These are phyloP conservation scores for Hippophae rhamnoides DNA, from an alignment of 306 rosid species.

Conservation along the genomic window DNA sequence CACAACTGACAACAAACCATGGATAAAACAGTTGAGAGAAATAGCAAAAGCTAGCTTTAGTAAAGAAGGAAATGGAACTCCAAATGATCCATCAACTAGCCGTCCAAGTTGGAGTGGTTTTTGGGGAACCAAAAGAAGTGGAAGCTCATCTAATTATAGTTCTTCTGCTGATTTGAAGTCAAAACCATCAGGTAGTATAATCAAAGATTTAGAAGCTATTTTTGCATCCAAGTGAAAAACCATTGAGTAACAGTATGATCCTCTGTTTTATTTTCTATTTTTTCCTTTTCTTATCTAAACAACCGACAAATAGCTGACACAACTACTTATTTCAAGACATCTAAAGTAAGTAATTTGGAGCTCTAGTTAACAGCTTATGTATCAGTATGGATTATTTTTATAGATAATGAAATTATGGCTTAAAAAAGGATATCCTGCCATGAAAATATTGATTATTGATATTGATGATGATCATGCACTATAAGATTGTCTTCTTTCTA, in stretches of 20 bases:
- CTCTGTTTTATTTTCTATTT: too few species aligned
- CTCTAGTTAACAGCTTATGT: background rate
- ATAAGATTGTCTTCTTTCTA: too few species aligned
- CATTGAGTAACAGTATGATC: too few species aligned
- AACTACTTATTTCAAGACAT: too few species aligned
- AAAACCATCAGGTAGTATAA: conserved; percentile 34
- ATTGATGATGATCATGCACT: too few species aligned
- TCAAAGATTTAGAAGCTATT: conserved; percentile 80
- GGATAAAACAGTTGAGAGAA: conserved; percentile 59
- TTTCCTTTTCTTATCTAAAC: background rate
- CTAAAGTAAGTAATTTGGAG: too few species aligned
- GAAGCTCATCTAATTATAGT: conserved; percentile 31
- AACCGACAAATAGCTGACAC: background rate
- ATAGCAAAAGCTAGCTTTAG: conserved; percentile 65
- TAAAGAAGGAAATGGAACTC: conserved; percentile 35
- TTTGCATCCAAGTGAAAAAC: conserved; percentile 66
- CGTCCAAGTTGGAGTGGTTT: conserved; percentile 43
- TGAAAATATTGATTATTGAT: too few species aligned
- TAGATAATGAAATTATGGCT: too few species aligned
- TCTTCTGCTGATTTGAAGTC: conserved; percentile 47
- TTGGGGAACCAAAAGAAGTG: conserved; percentile 59
- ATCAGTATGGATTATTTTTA: background rate
- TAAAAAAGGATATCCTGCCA: too few species aligned
- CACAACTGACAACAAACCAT: conserved; percentile 49
- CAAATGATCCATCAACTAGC: conserved; percentile 70